Evolutionary conservation across 139 green algal species (phyloP).

Genomic region (Tetraselmis chui): DNA sequence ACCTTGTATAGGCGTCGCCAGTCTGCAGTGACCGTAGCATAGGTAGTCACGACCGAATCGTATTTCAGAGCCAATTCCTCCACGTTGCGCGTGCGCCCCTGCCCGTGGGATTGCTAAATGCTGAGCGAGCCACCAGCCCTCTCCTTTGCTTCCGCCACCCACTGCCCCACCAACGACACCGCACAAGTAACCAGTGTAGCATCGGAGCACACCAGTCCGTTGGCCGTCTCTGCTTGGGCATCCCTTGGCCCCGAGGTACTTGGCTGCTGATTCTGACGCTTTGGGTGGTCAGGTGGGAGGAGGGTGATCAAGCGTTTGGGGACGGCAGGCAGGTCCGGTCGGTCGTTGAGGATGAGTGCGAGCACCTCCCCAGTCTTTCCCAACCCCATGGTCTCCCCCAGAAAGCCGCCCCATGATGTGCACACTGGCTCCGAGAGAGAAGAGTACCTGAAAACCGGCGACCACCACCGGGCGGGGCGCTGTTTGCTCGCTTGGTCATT

Average conservation of each 20-base stretch:
- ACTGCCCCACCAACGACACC: slow-evolving; percentile 65
- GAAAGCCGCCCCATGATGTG: slow-evolving; percentile 34
- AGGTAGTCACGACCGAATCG: slow-evolving; percentile 58
- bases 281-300: neutral
- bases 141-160: slow-evolving; percentile 40
- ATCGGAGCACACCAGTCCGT: neutral
- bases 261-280: neutral
- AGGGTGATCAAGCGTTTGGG: neutral
- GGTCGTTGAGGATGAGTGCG: slow-evolving; percentile 52
- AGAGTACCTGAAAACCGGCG: slow-evolving; percentile 29
- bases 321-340: slow-evolving; percentile 6
- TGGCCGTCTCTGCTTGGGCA: neutral
- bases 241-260: neutral
- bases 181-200: slow-evolving; percentile 53
- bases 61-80: slow-evolving; percentile 41
- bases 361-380: slow-evolving; percentile 65
- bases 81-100: slow-evolving; percentile 21
- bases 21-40: slow-evolving; percentile 43
- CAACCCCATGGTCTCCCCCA: slow-evolving; percentile 57
- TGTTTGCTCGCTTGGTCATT: neutral
- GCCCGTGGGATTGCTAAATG: slow-evolving; percentile 61
- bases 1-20: neutral
- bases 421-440: slow-evolving; percentile 23
- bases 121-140: slow-evolving; percentile 35
- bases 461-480: slow-evolving; percentile 24